Conservation (phyloP, 192 early-diverging fungal species). For the Mortierella claussenii region DNA sequence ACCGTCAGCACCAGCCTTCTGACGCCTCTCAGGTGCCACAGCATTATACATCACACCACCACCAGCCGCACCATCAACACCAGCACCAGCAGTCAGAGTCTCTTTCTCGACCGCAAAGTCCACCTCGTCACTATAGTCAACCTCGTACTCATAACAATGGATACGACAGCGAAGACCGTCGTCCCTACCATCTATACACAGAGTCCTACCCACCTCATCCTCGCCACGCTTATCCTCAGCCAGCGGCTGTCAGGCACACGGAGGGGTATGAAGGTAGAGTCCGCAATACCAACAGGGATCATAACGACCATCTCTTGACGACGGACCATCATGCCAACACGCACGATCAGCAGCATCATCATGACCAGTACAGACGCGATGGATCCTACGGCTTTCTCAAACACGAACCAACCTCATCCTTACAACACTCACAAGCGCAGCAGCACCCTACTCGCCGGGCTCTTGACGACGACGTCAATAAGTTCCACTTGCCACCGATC, state of each 20-base stretch:
- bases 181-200: conserved; percentile 20
- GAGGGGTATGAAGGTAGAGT: conserved; percentile 49
- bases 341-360: conserved; percentile 43
- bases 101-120: conserved; percentile 17
- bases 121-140: neutral
- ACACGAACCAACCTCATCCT: conserved; percentile 23
- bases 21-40: conserved; percentile 13
- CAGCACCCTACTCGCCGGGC: neutral
- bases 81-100: conserved; percentile 21
- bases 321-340: conserved; percentile 15
- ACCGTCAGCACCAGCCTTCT: conserved; percentile 5
- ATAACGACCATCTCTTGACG: conserved; percentile 47
- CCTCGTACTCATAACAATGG: conserved; percentile 2
- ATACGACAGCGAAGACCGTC: conserved; percentile 7
- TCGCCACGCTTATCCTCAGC: neutral
- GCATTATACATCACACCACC: conserved; percentile 4
- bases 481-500: conserved; percentile 39
- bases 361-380: conserved; percentile 29
- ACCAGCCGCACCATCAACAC: too few species aligned
- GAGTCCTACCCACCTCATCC: conserved; percentile 14
- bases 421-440: conserved; percentile 5
- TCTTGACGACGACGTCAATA: conserved; percentile 25
- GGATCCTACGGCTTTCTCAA: conserved; percentile 23
- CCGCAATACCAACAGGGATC: conserved; percentile 47
- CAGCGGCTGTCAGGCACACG: conserved; percentile 27